Evolutionary conservation across 495 filamentous ascomycete species (phyloP), one percentile per base, ranked within the genome.

Genomic region (Aspergillus hancockii): DNA sequence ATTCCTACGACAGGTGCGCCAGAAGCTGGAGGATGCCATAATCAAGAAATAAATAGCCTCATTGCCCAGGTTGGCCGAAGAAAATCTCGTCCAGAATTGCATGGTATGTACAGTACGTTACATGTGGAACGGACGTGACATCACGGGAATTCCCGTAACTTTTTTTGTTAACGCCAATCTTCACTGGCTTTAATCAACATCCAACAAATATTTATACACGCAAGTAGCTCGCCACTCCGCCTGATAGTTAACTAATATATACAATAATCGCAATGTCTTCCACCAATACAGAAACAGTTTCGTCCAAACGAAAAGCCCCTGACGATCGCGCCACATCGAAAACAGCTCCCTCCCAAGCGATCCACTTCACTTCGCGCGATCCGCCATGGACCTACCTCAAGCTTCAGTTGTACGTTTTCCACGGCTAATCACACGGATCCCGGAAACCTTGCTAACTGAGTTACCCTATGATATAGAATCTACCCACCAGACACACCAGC

Each of bases 321-420:
- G 61, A 66, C 22, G 49, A 64, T 21, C 51, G 49, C 21, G n/a
- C 54, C 23, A 16, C 59, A 47, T 28, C 32, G 0, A 52, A 65
- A 50, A 25, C 53, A 54, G 10, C 31, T 18, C 57, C 18, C 65
- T 12, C 43, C 19, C 43, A 63, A 34, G 60, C 61, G 36, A 66
- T 67, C 47, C 61, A 65, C 47, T 75, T 80, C 67, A 78, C 75
- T 16, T 69, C 79, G 59, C 78, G 77, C 52, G 77, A 75, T 63
- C 76, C 76, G n/a, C 75, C 72, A 49, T 80, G 78, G 74, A 82
- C 78, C 19, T 80, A 80, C 53, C 68, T 80, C 52, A 77, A 77
- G 61, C 75, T 80, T 40, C 72, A 76, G 63, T 64, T 80, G 77
- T 78, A 67, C 55, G 67, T 57, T 6, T 40, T 31, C 6, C 16